Evolutionary conservation across 2,329 filamentous ascomycete genomes (phyloP).

Genomic region (Lomentospora prolificans): DNA sequence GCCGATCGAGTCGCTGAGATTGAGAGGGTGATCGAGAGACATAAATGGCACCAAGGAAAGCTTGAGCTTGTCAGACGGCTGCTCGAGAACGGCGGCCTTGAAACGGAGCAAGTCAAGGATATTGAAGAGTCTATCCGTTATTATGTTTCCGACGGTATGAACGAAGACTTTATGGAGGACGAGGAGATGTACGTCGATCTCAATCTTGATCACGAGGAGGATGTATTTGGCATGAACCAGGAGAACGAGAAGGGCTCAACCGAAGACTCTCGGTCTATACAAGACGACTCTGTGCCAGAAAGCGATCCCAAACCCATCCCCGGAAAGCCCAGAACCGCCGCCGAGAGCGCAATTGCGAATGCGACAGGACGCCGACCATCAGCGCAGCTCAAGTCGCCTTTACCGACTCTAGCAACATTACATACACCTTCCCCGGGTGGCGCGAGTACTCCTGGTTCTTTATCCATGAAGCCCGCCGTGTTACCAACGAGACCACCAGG

Average conservation of each 20-base stretch:
- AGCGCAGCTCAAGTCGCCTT: constrained; percentile 81
- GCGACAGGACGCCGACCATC: constrained; percentile 62
- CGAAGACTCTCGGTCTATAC: constrained; percentile 85
- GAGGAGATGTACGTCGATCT: constrained; percentile 94
- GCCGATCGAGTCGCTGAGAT: constrained; percentile 83
- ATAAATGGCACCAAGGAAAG: constrained; percentile 94
- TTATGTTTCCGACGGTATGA: constrained; percentile 85
- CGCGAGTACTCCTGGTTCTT: constrained; percentile 31
- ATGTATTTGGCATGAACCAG: constrained; percentile 66
- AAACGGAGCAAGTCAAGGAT: constrained; percentile 76
- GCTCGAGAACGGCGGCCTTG: constrained; percentile 85
- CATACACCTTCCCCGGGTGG: constrained; percentile 61
- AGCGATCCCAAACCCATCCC: constrained; percentile 26
- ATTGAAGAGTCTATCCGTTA: constrained; percentile 90
- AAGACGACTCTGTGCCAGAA: constrained; percentile 64
- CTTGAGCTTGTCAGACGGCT: constrained; percentile 83
- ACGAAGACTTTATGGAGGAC: constrained; percentile 85
- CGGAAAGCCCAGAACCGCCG: constrained; percentile 28
- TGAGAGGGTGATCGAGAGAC: constrained; percentile 72
- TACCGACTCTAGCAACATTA: constrained; percentile 85
- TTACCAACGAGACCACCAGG: constrained; percentile 75
- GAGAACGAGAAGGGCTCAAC: constrained; percentile 88
- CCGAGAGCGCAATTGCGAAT: constrained; percentile 41
- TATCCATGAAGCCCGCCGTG: constrained; percentile 84
- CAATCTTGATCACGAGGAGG: constrained; percentile 86